These are phyloP conservation scores for Posidonia oceanica DNA, from an alignment of 116 monocot species.

Conservation along the genomic window DNA sequence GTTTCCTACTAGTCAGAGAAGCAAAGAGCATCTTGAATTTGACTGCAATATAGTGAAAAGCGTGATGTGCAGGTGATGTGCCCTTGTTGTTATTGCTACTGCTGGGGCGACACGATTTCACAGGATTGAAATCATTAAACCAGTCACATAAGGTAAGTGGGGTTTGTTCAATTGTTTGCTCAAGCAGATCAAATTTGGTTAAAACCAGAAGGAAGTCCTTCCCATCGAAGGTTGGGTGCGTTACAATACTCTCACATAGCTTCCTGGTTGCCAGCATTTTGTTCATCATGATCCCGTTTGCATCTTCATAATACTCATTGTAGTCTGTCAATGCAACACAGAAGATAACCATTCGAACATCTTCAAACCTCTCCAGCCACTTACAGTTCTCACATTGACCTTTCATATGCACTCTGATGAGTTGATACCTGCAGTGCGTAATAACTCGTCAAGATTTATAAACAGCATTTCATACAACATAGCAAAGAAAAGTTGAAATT, in stretches of 20 bases:
- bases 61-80: slow-evolving; percentile 27
- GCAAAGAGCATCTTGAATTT: slow-evolving; percentile 76
- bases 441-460: no score
- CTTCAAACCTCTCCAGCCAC: slow-evolving; percentile 96
- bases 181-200: slow-evolving; percentile 77
- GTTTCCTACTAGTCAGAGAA: slow-evolving; percentile 48
- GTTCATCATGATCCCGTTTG: slow-evolving; percentile 26
- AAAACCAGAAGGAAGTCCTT: slow-evolving; percentile 71
- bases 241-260: slow-evolving; percentile 59
- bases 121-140: slow-evolving; percentile 73
- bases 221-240: slow-evolving; percentile 43
- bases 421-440: slow-evolving; percentile 52
- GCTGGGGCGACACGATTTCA: slow-evolving; percentile 26
- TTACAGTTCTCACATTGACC: slow-evolving; percentile 73
- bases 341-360: slow-evolving; percentile 65
- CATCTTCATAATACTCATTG: slow-evolving; percentile 28
- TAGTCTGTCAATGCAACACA: slow-evolving; percentile 81
- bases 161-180: slow-evolving; percentile 46
- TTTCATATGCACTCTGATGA: slow-evolving; percentile 57
- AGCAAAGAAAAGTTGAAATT: no score
- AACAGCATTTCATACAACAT: no score
- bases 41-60: slow-evolving; percentile 63
- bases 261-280: slow-evolving; percentile 76
- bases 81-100: slow-evolving; percentile 8
- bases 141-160: slow-evolving; percentile 62